Evolutionary conservation across 1,284 basidiomycete genomes (phyloP).

Genomic region (Psilocybe mexicana): DNA sequence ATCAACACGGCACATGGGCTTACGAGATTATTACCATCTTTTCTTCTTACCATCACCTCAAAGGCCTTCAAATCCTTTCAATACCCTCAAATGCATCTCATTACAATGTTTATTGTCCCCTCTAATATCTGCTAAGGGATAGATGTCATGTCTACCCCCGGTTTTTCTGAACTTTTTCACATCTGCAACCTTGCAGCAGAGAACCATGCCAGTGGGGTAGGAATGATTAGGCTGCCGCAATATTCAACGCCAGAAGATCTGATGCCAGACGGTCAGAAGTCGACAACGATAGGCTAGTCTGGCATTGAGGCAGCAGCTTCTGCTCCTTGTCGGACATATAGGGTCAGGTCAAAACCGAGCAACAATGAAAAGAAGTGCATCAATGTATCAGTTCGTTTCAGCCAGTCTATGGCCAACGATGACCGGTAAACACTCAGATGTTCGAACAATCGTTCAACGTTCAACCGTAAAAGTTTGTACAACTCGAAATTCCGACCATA

Average conservation of each 20-base stretch:
- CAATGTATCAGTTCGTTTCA: background rate
- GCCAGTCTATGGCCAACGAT: too few species aligned
- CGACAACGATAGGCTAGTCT: background rate
- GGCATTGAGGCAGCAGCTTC: background rate
- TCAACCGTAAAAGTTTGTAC: too few species aligned
- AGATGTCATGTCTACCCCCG: too few species aligned
- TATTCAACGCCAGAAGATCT: background rate
- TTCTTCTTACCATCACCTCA: constrained; percentile 8
- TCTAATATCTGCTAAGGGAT: too few species aligned
- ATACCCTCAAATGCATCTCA: background rate
- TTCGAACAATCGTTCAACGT: too few species aligned
- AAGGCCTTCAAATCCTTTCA: background rate
- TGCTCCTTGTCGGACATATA: background rate
- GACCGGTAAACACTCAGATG: too few species aligned
- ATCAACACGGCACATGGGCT: constrained; percentile 6
- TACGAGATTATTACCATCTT: constrained; percentile 6
- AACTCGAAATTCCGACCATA: too few species aligned
- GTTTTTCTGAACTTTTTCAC: too few species aligned
- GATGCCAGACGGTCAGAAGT: background rate
- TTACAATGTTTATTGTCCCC: too few species aligned
- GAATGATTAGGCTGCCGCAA: too few species aligned
- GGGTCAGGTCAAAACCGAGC: background rate
- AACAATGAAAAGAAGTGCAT: background rate
- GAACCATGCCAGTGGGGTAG: too few species aligned
- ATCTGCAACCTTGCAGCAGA: too few species aligned